phyloP scores from a whole-genome alignment of 768 basidiomycete genomes.

The Podaxis mareebaensis region DNA sequence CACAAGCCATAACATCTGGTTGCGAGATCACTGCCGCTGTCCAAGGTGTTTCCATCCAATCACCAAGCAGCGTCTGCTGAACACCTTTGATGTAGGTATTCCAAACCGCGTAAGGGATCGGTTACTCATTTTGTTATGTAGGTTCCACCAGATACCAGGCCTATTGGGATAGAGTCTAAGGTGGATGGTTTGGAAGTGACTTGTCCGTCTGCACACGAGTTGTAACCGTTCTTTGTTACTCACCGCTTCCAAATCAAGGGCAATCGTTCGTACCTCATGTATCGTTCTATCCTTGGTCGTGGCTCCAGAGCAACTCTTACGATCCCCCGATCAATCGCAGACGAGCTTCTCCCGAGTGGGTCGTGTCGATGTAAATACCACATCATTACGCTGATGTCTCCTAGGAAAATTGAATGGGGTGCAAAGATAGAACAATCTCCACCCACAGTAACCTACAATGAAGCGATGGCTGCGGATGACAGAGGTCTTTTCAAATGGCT shows the following conservation, averaged over 20 bases:
- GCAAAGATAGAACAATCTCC: slow-evolving; percentile 71
- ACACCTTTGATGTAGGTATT: slow-evolving; percentile 72
- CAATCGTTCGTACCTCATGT: slow-evolving; percentile 61
- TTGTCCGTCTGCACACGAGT: slow-evolving; percentile 50
- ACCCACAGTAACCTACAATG: slow-evolving; percentile 71
- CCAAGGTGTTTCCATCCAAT: slow-evolving; percentile 80
- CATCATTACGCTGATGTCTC: background rate
- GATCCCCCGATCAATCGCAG: slow-evolving; percentile 56
- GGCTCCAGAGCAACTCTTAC: slow-evolving; percentile 79
- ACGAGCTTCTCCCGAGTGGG: slow-evolving; percentile 44
- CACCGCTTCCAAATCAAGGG: slow-evolving; percentile 37
- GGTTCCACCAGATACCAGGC: slow-evolving; percentile 78
- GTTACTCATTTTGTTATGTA: slow-evolving; percentile 28
- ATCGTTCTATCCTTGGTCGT: slow-evolving; percentile 88
- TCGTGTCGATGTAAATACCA: slow-evolving; percentile 12
- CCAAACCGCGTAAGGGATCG: background rate
- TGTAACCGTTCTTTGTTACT: background rate
- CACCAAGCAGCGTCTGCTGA: slow-evolving; percentile 89
- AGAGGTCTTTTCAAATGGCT: slow-evolving; percentile 80
- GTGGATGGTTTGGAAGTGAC: slow-evolving; percentile 68
- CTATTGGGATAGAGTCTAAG: slow-evolving; percentile 55
- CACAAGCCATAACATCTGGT: slow-evolving; percentile 84
- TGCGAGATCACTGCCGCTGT: slow-evolving; percentile 93
- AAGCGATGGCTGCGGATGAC: slow-evolving; percentile 68
- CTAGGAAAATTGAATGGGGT: slow-evolving; percentile 79